phyloP scores from a whole-genome alignment of 805 yeast genomes.

The Saturnispora besseyi region DNA sequence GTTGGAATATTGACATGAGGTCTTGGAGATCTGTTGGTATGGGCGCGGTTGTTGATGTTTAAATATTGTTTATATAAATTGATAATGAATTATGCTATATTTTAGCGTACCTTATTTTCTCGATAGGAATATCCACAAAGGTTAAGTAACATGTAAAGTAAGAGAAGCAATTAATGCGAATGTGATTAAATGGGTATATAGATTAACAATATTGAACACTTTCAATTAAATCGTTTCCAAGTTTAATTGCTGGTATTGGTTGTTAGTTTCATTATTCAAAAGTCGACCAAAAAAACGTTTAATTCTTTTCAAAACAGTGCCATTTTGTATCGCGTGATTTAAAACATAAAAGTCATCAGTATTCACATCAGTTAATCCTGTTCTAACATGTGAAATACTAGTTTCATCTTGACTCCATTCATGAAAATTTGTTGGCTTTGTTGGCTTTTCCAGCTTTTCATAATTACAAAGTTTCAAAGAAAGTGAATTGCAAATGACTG shows the following conservation, averaged over 20 bases:
- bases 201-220: background rate
- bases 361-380: background rate
- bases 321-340: background rate
- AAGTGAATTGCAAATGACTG: slow-evolving; percentile 78
- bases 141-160: too few relatives aligned
- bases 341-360: slow-evolving; percentile 1
- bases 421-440: background rate
- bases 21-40: slow-evolving; percentile 65
- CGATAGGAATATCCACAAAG: too few relatives aligned
- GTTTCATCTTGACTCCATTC: background rate
- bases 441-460: background rate
- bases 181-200: too few relatives aligned
- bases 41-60: slow-evolving; percentile 35
- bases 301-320: background rate
- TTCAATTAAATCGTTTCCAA: background rate
- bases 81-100: background rate
- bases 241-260: background rate
- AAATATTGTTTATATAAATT: background rate
- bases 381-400: background rate
- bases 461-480: slow-evolving; percentile 56
- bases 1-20: slow-evolving; percentile 83
- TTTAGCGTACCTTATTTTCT: too few relatives aligned
- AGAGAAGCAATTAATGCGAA: too few relatives aligned
- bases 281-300: background rate
- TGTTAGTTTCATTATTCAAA: background rate